Base-by-base conservation (phyloP, 768 basidiomycete species). In the Boletus huronensis region DNA sequence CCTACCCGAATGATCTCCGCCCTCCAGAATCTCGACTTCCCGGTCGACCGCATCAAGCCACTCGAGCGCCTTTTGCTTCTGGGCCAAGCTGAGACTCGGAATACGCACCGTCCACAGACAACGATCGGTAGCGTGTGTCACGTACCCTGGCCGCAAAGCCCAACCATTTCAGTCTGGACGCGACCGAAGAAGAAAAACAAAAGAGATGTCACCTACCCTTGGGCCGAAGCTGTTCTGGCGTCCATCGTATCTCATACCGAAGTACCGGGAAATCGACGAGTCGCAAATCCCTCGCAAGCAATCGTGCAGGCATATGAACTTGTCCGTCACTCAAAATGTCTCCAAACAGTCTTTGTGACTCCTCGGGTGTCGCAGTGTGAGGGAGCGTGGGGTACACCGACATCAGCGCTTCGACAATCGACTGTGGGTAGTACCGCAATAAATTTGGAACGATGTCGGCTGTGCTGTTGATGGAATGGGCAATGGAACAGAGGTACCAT, bases 401-500 rank as follows among this genome's bases (percentile, higher is more conserved):
- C 13, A 84, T 55, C 50, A 88, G 67, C 32, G 66, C 68, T 36
- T 72, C 58, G 3, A 81, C 79, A 38, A 84, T 69, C 6, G 79
- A 73, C 17, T 56, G 63, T 1, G 81, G 77, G 65, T 84, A 88
- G 62, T 86, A 90, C 48, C 86, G 69, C 61, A 76, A 70, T 45
- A 90, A 64, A 59, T 87, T 88, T 14, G 75, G 74, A 28, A 76
- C 60, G 28, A 90, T 72, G 58, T 89, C 87, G 31, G 59, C 57
- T 23, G 75, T 70, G 6, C 72, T 66, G 9, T 64, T 35, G 49
- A 87, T 78, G 0, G 83, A 80, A 64, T 88, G 81, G 3, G 86
- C 82, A 57, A 88, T 83, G 5, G 85, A 81, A 62, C 88, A 89
- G 44, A 88, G 75, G 64, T 82, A 88, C 87, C 87, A 90, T 69